Evolutionary conservation across 2,329 filamentous ascomycete species (phyloP).

Genomic region (Botrytis cinerea): DNA sequence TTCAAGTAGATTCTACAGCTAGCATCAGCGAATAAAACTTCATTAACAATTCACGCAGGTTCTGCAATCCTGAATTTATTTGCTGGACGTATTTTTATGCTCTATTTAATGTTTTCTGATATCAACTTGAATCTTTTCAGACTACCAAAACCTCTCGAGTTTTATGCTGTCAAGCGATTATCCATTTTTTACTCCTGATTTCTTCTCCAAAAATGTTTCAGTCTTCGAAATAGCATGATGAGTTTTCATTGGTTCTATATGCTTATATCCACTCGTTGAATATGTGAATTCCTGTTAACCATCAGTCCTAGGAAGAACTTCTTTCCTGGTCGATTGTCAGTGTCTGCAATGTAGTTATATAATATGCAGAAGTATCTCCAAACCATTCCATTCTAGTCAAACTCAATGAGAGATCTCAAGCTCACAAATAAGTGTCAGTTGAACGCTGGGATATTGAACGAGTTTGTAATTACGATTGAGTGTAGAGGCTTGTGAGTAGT

Average conservation of each 20-base stretch:
- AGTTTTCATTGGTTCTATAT: background rate
- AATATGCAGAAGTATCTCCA: background rate
- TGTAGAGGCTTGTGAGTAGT: too few species aligned
- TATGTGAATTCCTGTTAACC: background rate
- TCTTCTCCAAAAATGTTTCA: too few species aligned
- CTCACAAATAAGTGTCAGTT: too few species aligned
- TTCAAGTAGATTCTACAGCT: background rate
- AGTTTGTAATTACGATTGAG: accelerated
- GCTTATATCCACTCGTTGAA: background rate
- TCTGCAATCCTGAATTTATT: accelerated
- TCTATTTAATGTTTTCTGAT: background rate
- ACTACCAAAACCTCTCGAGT: background rate
- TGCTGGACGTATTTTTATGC: accelerated
- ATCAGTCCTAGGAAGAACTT: accelerated
- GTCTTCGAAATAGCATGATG: too few species aligned
- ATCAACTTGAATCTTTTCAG: background rate
- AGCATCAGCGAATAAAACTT: too few species aligned
- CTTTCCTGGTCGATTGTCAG: background rate
- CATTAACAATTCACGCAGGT: background rate
- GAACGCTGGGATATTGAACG: too few species aligned
- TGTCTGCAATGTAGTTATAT: background rate
- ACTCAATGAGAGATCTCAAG: background rate
- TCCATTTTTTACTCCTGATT: background rate
- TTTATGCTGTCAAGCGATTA: background rate
- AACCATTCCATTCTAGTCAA: background rate